Evolutionary conservation across 257 asterid species (phyloP), one percentile per base, ranked within the genome.

Genomic region (Buddleja alternifolia): DNA sequence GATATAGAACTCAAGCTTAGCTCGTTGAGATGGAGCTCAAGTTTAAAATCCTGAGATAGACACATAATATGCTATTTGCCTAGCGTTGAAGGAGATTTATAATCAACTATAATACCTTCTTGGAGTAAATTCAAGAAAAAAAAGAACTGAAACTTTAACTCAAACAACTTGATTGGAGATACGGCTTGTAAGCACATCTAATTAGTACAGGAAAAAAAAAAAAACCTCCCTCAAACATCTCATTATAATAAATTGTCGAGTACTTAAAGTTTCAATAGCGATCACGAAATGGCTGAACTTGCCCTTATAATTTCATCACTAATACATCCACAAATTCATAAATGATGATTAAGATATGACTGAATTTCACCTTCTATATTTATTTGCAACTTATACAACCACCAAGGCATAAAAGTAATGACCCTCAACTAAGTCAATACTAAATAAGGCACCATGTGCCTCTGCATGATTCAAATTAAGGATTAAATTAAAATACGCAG

Each of bases 301-400:
- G 68, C 69, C 57, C 37, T 61, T 14, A 61, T 40, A 11, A n/a
- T 53, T 23, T 10, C 32, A n/a, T 29, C 20, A 7, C 41, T 39
- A 16, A 17, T 16, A 12, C 25, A 2, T 8, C 44, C 53, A 2
- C 24, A 11, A 9, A 45, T 16, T 24, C 46, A 25, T 15, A 8
- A 36, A 12, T 11, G 39, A 20, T 14, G 1, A 34, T 17, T 1
- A 12, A 8, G 19, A 66, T 5, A 37, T 12, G 23, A 10, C 16
- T 36, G 10, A 50, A 12, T 36, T 21, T 10, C 17, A 17, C 1
- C 7, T 58, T 58, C 6, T 16, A 42, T 44, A 7, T 32, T 32
- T 60, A 19, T 19, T 9, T 19, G 15, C 6, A 9, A 41, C 47
- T 41, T 41, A 41, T 10, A 41, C 15, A 41, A 15, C 24, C 10